These are phyloP conservation scores for Mycena haematopus DNA, from an alignment of 768 basidiomycete genomes.

Conservation along the genomic window DNA sequence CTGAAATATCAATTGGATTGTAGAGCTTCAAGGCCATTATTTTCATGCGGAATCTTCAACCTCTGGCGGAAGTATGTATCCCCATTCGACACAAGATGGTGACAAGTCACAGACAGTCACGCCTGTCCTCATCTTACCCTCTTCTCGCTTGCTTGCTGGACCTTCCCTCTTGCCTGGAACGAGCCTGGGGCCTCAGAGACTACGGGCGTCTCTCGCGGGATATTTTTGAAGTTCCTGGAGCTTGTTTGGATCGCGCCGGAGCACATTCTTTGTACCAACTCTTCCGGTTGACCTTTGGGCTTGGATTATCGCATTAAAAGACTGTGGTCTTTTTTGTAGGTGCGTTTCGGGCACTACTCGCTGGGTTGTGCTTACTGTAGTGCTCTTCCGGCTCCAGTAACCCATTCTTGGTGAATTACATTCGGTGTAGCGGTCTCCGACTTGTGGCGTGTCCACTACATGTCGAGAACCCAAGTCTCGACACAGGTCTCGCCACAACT, in stretches of 20 bases:
- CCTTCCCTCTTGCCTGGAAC: slow-evolving; percentile 3
- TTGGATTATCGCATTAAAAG: background rate
- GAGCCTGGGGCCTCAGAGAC: background rate
- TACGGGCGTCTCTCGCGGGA: background rate
- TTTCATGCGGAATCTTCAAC: background rate
- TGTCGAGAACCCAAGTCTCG: slow-evolving; percentile 24
- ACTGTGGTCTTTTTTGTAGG: background rate
- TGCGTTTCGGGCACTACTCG: background rate
- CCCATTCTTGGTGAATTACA: slow-evolving; percentile 1
- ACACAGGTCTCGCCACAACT: slow-evolving; percentile 3
- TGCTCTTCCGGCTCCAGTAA: background rate
- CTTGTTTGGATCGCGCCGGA: background rate
- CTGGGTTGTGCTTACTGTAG: background rate
- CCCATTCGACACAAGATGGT: background rate
- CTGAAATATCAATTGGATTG: too few species aligned
- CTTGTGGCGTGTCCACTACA: slow-evolving; percentile 10
- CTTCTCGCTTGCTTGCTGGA: background rate
- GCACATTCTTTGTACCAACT: slow-evolving; percentile 12
- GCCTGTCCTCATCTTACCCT: background rate
- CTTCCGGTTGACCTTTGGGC: background rate
- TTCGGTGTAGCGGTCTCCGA: background rate
- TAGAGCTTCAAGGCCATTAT: background rate
- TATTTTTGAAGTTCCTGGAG: background rate
- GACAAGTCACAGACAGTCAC: background rate
- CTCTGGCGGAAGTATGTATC: background rate